Conservation (phyloP, 768 basidiomycete genomes). For the Tylopilus sp. region DNA sequence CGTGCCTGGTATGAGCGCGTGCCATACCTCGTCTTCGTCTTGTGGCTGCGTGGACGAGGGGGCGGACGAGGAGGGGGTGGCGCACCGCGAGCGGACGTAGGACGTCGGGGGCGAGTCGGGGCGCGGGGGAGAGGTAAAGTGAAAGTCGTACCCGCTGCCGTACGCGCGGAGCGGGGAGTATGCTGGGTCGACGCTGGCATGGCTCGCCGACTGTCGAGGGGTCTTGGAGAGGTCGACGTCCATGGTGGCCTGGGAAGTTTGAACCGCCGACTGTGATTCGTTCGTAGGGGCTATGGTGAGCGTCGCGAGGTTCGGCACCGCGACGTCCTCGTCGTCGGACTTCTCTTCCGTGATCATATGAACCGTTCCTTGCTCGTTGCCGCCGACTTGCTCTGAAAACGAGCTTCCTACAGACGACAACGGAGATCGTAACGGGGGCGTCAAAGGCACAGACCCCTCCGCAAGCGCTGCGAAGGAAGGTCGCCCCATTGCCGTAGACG, state of each 20-base stretch:
- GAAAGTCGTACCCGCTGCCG: background rate
- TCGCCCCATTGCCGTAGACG: background rate
- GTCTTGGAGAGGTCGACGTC: background rate
- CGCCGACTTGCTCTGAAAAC: background rate
- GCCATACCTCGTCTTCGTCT: slow-evolving; percentile 24
- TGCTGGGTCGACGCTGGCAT: background rate
- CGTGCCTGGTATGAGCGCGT: slow-evolving; percentile 12
- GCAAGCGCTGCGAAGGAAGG: background rate
- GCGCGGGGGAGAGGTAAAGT: background rate
- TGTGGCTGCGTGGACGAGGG: background rate
- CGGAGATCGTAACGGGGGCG: slow-evolving; percentile 1
- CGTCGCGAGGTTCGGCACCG: background rate
- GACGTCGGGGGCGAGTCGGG: background rate
- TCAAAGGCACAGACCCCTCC: background rate
- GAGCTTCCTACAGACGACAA: background rate
- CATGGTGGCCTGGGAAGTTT: background rate
- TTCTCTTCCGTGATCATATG: too few species aligned
- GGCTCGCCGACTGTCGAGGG: background rate
- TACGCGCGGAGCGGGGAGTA: background rate
- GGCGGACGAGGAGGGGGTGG: slow-evolving; percentile 13
- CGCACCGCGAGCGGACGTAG: background rate
- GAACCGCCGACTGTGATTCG: background rate
- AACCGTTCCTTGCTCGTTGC: too few species aligned
- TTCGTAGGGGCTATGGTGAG: background rate
- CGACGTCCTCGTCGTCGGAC: too few species aligned